Percentiles rank a stretch among this genome's conserved stretches.
phyloP scores from a whole-genome alignment of 2,329 filamentous ascomycete genomes.

The Magnaporthiopsis poae region DNA sequence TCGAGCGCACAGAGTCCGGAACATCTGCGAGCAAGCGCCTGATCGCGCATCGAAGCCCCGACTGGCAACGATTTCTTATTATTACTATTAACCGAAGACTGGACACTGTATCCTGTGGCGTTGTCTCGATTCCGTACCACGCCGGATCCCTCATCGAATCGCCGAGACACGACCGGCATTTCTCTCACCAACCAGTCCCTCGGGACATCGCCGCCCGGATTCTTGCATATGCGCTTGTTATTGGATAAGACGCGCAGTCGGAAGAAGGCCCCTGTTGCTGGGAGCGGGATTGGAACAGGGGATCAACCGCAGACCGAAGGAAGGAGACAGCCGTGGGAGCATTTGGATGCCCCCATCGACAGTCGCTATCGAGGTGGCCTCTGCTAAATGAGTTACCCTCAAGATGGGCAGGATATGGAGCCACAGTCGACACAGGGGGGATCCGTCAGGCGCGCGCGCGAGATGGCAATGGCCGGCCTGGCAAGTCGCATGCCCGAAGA shows the following conservation, averaged over 20 bases:
- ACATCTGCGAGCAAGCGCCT: too few relatives aligned
- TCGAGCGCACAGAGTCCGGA: too few relatives aligned
- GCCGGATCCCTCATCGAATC: too few relatives aligned
- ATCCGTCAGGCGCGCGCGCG: slow-evolving; percentile 46
- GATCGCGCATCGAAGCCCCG: too few relatives aligned
- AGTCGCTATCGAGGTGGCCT: slow-evolving; percentile 15
- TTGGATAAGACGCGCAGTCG: slow-evolving; percentile 10
- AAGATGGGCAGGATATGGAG: slow-evolving; percentile 47
- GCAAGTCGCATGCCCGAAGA: slow-evolving; percentile 17
- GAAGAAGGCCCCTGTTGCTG: slow-evolving; percentile 10
- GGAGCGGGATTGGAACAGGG: slow-evolving; percentile 14
- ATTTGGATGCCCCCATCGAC: slow-evolving; percentile 18
- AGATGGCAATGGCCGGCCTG: slow-evolving; percentile 36
- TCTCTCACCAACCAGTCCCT: background rate
- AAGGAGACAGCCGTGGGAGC: slow-evolving; percentile 12
- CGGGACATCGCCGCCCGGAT: slow-evolving; percentile 4
- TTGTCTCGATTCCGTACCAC: too few relatives aligned
- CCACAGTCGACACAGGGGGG: slow-evolving; percentile 31
- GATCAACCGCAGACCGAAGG: slow-evolving; percentile 15
- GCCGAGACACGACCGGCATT: too few relatives aligned
- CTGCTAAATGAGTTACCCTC: slow-evolving; percentile 43
- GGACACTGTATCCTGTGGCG: too few relatives aligned
- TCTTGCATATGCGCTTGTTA: slow-evolving; percentile 18
- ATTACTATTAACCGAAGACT: too few relatives aligned
- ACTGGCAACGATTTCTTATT: too few relatives aligned